Percentiles rank a stretch among this genome's conserved stretches.
Conservation (phyloP, 768 basidiomycete species). For the Calvatia gigantea region DNA sequence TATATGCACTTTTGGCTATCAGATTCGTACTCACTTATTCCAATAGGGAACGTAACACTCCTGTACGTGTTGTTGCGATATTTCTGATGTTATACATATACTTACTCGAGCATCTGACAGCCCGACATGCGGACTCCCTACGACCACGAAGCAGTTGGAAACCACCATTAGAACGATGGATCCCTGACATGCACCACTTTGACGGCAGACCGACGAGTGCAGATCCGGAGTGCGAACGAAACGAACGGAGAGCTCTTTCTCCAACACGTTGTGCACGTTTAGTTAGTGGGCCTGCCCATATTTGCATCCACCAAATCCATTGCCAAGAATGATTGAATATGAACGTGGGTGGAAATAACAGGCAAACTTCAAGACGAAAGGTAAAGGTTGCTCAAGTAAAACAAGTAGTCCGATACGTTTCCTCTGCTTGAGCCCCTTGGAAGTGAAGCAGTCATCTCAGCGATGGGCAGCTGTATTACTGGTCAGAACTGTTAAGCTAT, state of each 20-base stretch:
- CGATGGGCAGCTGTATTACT: neutral
- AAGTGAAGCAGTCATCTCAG: neutral
- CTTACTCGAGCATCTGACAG: slow-evolving; percentile 30
- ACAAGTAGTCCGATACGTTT: slow-evolving; percentile 2
- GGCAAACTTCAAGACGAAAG: neutral
- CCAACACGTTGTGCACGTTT: neutral
- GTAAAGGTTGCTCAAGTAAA: slow-evolving; percentile 4
- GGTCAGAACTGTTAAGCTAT: neutral
- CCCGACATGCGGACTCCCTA: slow-evolving; percentile 61
- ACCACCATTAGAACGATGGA: slow-evolving; percentile 28
- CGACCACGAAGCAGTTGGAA: slow-evolving; percentile 49
- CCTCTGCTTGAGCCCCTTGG: neutral
- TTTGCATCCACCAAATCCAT: neutral
- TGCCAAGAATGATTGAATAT: neutral
- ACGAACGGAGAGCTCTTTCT: neutral
- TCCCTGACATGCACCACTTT: neutral
- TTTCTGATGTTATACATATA: slow-evolving; percentile 1
- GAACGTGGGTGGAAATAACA: neutral
- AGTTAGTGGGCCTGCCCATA: neutral
- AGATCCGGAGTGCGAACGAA: neutral
- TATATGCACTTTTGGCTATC: slow-evolving; percentile 1
- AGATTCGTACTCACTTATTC: slow-evolving; percentile 2
- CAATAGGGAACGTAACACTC: slow-evolving; percentile 74
- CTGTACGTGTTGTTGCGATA: slow-evolving; percentile 46
- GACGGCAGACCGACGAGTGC: neutral